These are phyloP conservation scores for Fusarium luffae DNA, from an alignment of 2,329 filamentous ascomycete genomes.

Conservation along the genomic window DNA sequence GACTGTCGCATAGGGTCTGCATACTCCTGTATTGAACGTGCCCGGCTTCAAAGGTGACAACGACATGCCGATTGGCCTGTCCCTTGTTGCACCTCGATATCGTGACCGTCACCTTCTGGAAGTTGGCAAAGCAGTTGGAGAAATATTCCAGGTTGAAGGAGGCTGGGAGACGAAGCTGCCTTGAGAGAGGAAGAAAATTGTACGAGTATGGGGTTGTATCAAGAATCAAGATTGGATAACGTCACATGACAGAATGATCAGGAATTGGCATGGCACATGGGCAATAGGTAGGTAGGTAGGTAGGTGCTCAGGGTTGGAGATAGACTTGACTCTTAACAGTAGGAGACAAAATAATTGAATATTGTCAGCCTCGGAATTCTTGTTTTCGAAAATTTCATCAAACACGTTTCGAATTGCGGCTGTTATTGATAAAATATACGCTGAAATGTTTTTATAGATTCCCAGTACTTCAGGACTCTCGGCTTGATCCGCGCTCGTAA, in stretches of 20 bases:
- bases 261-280: slow-evolving; percentile 9
- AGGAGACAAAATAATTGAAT: not conserved
- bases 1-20: slow-evolving; percentile 55
- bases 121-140: slow-evolving; percentile 53
- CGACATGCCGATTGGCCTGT: slow-evolving; percentile 69
- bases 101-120: slow-evolving; percentile 58
- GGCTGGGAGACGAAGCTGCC: slow-evolving; percentile 42
- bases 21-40: slow-evolving; percentile 72
- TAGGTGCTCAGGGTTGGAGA: not conserved
- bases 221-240: not conserved
- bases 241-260: not conserved
- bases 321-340: not conserved
- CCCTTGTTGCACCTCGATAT: slow-evolving; percentile 61
- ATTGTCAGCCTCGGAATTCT: not conserved
- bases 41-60: slow-evolving; percentile 67
- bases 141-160: slow-evolving; percentile 49
- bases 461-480: slow-evolving; percentile 10
- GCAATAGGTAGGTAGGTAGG: slow-evolving; percentile 1
- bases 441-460: slow-evolving; percentile 34
- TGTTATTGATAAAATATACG: slow-evolving; percentile 10
- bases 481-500: slow-evolving; percentile 10
- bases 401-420: not conserved
- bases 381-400: not conserved
- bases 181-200: not conserved
- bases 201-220: not conserved